A percentile compares a stretch with the other conserved stretches of the same genome.
Evolutionary conservation across 192 early-diverging fungal species (phyloP).

Genomic region (Spizellomyces sp.): DNA sequence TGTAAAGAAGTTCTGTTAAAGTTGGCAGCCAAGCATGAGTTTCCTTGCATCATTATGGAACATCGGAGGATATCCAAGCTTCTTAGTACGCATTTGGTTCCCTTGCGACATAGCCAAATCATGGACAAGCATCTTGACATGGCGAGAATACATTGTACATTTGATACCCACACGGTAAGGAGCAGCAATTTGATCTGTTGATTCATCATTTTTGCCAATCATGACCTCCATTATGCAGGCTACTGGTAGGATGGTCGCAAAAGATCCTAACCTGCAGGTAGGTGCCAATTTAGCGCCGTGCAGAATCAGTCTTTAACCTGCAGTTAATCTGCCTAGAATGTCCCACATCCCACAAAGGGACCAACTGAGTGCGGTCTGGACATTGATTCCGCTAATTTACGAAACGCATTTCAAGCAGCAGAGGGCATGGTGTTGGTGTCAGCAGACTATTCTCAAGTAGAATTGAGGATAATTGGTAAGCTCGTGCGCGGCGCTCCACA

Average conservation of each 20-base stretch:
- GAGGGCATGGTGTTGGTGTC: conserved; percentile 30
- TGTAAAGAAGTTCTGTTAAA: conserved; percentile 30
- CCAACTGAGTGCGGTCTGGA: not conserved
- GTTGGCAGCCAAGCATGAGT: conserved; percentile 11
- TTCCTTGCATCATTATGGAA: conserved; percentile 36
- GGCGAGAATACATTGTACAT: conserved; percentile 36
- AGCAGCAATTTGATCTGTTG: conserved; percentile 4
- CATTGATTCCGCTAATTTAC: conserved; percentile 10
- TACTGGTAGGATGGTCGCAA: not conserved
- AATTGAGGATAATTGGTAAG: conserved; percentile 33
- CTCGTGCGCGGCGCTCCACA: conserved; percentile 1
- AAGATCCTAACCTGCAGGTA: too few species aligned
- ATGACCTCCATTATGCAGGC: too few species aligned
- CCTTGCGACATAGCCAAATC: not conserved
- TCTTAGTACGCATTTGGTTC: conserved; percentile 31
- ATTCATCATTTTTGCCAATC: too few species aligned
- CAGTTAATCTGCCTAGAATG: not conserved
- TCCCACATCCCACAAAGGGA: conserved; percentile 32
- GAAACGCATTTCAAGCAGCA: conserved; percentile 35
- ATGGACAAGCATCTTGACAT: conserved; percentile 20
- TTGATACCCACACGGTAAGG: conserved; percentile 24
- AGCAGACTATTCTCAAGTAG: conserved; percentile 40
- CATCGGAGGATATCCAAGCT: conserved; percentile 30
- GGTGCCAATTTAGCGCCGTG: too few species aligned
- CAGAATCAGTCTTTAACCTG: too few species aligned